A percentile compares a stretch with the other conserved stretches of the same genome.
Evolutionary conservation across 2,329 filamentous ascomycete species (phyloP).

Genomic region (Epicoccum nigrum): DNA sequence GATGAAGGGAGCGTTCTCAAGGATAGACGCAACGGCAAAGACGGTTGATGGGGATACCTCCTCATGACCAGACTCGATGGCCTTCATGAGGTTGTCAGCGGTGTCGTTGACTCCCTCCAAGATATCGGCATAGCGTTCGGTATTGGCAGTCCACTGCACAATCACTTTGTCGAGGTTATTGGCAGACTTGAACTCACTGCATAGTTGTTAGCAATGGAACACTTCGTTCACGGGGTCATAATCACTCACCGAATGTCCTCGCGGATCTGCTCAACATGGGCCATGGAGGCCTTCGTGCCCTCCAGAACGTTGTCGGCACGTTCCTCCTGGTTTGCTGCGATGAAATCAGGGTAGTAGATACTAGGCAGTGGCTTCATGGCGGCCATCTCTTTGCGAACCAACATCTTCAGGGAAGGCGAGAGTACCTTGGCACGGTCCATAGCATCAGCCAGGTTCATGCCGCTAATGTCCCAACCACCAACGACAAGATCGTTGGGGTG

Average conservation of each 20-base stretch:
- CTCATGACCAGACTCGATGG: constrained; percentile 84
- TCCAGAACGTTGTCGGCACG: constrained; percentile 89
- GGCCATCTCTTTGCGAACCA: constrained; percentile 92
- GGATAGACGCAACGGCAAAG: constrained; percentile 92
- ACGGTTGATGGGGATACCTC: constrained; percentile 96
- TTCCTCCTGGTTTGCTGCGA: constrained; percentile 96
- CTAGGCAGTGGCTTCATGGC: constrained; percentile 86
- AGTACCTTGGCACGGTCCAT: constrained; percentile 97
- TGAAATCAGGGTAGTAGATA: constrained; percentile 99
- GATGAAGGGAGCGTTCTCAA: constrained; percentile 92
- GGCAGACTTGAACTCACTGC: constrained; percentile 80
- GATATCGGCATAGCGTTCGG: constrained; percentile 92
- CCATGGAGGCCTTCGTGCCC: constrained; percentile 81
- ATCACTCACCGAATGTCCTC: constrained; percentile 78
- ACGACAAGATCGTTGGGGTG: constrained; percentile 95
- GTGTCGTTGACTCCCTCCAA: constrained; percentile 92
- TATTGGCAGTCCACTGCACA: constrained; percentile 98
- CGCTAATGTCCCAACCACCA: constrained; percentile 97
- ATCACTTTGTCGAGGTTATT: constrained; percentile 93
- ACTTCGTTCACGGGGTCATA: not conserved
- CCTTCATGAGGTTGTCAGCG: constrained; percentile 86
- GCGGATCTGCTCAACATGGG: constrained; percentile 91
- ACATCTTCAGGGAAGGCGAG: constrained; percentile 89
- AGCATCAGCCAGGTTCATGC: constrained; percentile 83
- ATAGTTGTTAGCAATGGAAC: constrained; percentile 4